Evolutionary conservation across 1,284 basidiomycete species (phyloP).

Genomic region (Schizophyllum amplum): DNA sequence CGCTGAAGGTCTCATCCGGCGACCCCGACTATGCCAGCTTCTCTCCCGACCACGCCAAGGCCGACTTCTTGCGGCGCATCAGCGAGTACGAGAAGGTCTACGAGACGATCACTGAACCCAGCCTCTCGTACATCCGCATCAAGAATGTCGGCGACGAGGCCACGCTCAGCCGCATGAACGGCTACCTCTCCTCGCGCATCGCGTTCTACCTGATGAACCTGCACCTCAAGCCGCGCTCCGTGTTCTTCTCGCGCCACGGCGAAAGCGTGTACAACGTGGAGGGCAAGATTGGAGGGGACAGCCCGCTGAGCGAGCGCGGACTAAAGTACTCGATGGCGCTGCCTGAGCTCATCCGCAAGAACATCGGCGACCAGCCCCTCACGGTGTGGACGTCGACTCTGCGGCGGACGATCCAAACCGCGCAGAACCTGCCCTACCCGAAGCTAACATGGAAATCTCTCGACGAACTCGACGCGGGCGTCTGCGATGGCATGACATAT

Average conservation of each 20-base stretch:
- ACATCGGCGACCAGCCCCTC: constrained; percentile 82
- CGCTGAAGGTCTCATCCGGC: constrained; percentile 90
- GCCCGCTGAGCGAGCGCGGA: constrained; percentile 78
- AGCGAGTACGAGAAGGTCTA: constrained; percentile 94
- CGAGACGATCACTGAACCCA: constrained; percentile 85
- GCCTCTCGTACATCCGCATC: constrained; percentile 83
- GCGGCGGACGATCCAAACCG: constrained; percentile 89
- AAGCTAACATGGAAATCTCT: constrained; percentile 99
- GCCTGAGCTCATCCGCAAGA: constrained; percentile 83
- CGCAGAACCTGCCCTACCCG: constrained; percentile 71
- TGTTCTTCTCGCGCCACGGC: constrained; percentile 97
- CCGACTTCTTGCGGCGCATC: constrained; percentile 89
- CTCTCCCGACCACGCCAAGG: constrained; percentile 78
- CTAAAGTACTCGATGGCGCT: constrained; percentile 82
- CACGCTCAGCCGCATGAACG: constrained; percentile 77
- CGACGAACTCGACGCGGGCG: constrained; percentile 97
- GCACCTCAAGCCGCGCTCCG: constrained; percentile 93
- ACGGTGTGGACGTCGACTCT: constrained; percentile 98
- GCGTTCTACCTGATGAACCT: constrained; percentile 99
- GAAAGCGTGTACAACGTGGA: constrained; percentile 97
- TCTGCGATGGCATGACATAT: constrained; percentile 99
- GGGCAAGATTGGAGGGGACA: constrained; percentile 97
- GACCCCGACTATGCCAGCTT: constrained; percentile 97
- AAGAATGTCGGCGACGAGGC: constrained; percentile 85
- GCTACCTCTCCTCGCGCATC: constrained; percentile 93